Percentiles rank a stretch among this genome's conserved stretches.
Evolutionary conservation across 2,329 filamentous ascomycete genomes (phyloP).

Genomic region (Lanzia echinophila): DNA sequence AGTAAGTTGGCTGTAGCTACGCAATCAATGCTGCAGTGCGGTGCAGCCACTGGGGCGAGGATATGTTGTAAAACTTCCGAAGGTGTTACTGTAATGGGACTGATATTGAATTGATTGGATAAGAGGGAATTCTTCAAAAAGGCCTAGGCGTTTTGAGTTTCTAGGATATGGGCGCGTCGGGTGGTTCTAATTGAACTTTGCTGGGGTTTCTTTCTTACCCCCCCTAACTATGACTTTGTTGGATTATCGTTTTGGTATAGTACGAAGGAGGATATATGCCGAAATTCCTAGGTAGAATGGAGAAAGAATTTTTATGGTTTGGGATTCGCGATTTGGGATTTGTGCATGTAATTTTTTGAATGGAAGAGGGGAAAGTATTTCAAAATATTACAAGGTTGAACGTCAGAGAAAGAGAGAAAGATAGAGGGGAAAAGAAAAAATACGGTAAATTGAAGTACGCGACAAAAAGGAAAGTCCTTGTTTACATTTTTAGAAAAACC

Average conservation of each 20-base stretch:
- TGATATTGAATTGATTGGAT: slow-evolving; percentile 2
- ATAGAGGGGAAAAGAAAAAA: neutral
- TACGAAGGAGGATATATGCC: neutral
- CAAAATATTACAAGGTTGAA: neutral
- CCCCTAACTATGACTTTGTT: neutral
- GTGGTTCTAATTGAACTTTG: neutral
- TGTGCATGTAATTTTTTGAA: neutral
- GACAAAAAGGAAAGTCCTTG: neutral
- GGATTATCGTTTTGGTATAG: neutral
- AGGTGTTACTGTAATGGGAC: neutral
- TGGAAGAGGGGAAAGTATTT: neutral
- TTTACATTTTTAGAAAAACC: neutral
- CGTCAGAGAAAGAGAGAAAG: neutral
- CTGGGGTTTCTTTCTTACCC: neutral
- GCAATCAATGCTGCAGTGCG: neutral
- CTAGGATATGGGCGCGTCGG: slow-evolving; percentile 2
- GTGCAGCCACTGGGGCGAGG: neutral
- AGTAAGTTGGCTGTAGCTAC: neutral
- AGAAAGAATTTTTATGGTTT: too few relatives aligned
- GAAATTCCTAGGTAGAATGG: too few relatives aligned
- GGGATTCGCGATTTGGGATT: neutral
- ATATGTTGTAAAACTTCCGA: neutral
- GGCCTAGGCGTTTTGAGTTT: slow-evolving; percentile 2
- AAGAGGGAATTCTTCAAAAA: neutral
- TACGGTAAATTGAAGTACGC: neutral